Percentiles rank a stretch among this genome's conserved stretches.
Evolutionary conservation across 2,329 filamentous ascomycete genomes (phyloP).

Genomic region (Leptographium procerum): DNA sequence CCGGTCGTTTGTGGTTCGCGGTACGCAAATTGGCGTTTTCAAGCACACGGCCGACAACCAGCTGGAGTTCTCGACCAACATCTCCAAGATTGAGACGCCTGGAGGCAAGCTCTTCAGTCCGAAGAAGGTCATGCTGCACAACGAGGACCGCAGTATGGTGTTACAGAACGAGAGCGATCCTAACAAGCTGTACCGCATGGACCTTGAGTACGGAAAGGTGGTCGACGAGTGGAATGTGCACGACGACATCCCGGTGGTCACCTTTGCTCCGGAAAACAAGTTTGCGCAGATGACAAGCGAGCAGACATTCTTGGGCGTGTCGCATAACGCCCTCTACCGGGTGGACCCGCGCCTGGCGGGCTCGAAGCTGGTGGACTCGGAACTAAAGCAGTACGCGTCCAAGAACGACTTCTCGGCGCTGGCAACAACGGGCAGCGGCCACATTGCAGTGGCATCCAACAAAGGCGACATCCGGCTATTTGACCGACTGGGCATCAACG

Average conservation of each 20-base stretch:
- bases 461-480: conserved; percentile 96
- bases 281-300: conserved; percentile 95
- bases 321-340: conserved; percentile 83
- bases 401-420: conserved; percentile 97
- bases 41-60: conserved; percentile 90
- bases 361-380: conserved; percentile 82
- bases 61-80: conserved; percentile 91
- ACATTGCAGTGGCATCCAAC: conserved; percentile 92
- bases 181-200: conserved; percentile 92
- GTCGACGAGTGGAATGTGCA: conserved; percentile 99
- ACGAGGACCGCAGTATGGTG: conserved; percentile 81
- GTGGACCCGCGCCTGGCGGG: conserved; percentile 84
- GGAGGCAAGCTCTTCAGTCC: conserved; percentile 81
- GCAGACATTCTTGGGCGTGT: conserved; percentile 89
- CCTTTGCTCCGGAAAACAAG: conserved; percentile 93
- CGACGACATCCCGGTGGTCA: conserved; percentile 85
- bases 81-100: conserved; percentile 87
- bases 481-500: conserved; percentile 89
- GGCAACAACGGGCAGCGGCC: conserved; percentile 90
- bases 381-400: conserved; percentile 90
- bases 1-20: conserved; percentile 90
- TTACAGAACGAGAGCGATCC: conserved; percentile 74
- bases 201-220: conserved; percentile 93
- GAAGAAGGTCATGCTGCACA: conserved; percentile 93
- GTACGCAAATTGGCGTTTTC: conserved; percentile 97